Evolutionary conservation across 1,284 basidiomycete species (phyloP), one percentile per base, ranked within the genome.

Genomic region (Pulveroboletus sp.): DNA sequence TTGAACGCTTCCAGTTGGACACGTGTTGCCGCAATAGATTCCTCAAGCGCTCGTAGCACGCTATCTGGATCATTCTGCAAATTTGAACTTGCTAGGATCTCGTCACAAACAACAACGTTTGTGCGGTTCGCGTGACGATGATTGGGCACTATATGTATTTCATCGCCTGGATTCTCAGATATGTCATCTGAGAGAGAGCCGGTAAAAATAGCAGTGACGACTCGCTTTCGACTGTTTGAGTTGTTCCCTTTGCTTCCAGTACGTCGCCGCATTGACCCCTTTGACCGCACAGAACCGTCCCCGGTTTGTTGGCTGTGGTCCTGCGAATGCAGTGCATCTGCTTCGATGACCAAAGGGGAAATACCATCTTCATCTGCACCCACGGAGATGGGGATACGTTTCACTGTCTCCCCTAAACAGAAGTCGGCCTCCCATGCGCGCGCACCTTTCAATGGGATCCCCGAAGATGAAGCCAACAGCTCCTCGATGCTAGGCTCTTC

Each of bases 141-240:
- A 25, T 40, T 24, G 12, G 38, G 36, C 33, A 8, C 42, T 12
- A 36, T 3, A 42, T 36, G 36, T 11, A 4, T 15, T 14, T 24
- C 52, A 10, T 44, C 33, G 6, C 22, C 22, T 6, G 24, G n/a
- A 4, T 17, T 25, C 28, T 50, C 33, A 29, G 43, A 24, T 29
- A 12, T 33, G 12, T 46, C 45, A n/a, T 52, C 43, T 1, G 65
- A 22, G 5, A 25, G 33, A 36, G 52, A 36, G n/a, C 65, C 70
- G 1, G 69, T 70, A n/a, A 70, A 70, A 31, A 73, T 72, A 35
- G 70, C 72, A 9, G 71, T 73, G 45, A 70, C 59, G 0, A 73
- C 58, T 10, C 70, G 65, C 17, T 58, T 59, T 48, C 56, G 62
- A 28, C 25, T 36, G 28, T 49, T 54, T 12, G 45, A 18, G 31